Evolutionary conservation across 352 stramenopile species (phyloP).

Genomic region (Globisporangium paddicum): DNA sequence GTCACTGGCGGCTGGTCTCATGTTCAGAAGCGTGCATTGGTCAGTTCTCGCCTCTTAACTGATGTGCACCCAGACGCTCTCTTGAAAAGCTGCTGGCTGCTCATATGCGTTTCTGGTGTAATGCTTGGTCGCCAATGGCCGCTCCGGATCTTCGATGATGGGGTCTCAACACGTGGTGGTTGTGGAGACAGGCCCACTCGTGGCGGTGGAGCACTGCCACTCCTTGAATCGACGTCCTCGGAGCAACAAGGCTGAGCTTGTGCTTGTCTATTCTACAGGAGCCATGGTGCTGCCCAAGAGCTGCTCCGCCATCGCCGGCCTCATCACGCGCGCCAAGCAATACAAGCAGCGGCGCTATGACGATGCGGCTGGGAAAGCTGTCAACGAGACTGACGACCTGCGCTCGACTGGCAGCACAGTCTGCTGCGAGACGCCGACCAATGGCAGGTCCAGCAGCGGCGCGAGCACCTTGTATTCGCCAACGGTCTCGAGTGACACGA

Average conservation of each 20-base stretch:
- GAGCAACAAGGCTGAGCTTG: conserved; percentile 2
- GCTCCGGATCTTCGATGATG: background rate
- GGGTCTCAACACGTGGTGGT: no score
- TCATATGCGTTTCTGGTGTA: background rate
- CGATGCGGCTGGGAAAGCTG: background rate
- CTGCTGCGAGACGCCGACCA: background rate
- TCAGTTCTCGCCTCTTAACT: background rate
- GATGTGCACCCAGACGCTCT: background rate
- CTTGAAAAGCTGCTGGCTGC: background rate
- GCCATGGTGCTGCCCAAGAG: conserved; percentile 15
- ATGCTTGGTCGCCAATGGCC: background rate
- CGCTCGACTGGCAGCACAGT: conserved; percentile 3
- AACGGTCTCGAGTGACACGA: background rate
- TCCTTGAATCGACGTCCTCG: conserved; percentile 1
- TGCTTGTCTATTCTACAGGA: background rate
- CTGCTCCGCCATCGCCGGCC: conserved; percentile 3
- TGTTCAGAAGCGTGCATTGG: background rate
- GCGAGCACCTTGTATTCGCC: conserved; percentile 5
- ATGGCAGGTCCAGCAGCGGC: conserved; percentile 5
- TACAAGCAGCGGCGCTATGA: background rate
- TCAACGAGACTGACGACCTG: conserved; percentile 10
- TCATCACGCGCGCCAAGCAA: conserved; percentile 10
- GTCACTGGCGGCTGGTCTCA: background rate
- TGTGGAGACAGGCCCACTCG: no score
- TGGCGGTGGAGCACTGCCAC: background rate